phyloP scores from a whole-genome alignment of 208 protist genomes.

The Porcisia deanei region DNA sequence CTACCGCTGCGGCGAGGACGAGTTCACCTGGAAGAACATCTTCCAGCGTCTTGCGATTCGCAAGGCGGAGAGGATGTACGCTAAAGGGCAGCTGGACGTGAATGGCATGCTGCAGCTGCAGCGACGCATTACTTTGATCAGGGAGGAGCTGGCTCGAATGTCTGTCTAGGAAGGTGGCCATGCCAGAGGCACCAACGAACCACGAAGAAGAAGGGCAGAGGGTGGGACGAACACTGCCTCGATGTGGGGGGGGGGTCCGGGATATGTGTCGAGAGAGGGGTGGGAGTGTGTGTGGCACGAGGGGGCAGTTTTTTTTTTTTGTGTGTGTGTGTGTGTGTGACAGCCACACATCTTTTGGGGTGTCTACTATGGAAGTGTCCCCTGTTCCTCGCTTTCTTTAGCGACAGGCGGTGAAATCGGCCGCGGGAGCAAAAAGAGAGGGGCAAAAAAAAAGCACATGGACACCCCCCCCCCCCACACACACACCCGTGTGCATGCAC shows the following conservation, averaged over 20 bases:
- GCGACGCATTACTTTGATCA: conserved; percentile 30
- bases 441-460: neutral
- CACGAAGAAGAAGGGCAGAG: neutral
- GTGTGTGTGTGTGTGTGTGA: neutral
- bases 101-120: conserved; percentile 34
- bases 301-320: neutral
- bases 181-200: neutral
- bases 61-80: conserved; percentile 41
- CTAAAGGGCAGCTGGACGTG: conserved; percentile 37
- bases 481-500: too few species aligned
- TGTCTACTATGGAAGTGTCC: neutral
- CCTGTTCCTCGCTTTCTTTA: neutral
- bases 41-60: conserved; percentile 37
- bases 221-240: neutral
- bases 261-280: neutral
- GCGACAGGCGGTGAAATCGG: neutral
- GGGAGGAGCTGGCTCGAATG: conserved; percentile 32
- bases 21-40: conserved; percentile 63
- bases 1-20: conserved; percentile 41
- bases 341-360: neutral
- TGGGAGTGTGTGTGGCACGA: neutral
- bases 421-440: too few species aligned
- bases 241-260: neutral
- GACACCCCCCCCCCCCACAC: too few species aligned
- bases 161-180: conserved; percentile 21